Base-by-base conservation (phyloP, 768 basidiomycete genomes). In the Pleurotus eryngii region DNA sequence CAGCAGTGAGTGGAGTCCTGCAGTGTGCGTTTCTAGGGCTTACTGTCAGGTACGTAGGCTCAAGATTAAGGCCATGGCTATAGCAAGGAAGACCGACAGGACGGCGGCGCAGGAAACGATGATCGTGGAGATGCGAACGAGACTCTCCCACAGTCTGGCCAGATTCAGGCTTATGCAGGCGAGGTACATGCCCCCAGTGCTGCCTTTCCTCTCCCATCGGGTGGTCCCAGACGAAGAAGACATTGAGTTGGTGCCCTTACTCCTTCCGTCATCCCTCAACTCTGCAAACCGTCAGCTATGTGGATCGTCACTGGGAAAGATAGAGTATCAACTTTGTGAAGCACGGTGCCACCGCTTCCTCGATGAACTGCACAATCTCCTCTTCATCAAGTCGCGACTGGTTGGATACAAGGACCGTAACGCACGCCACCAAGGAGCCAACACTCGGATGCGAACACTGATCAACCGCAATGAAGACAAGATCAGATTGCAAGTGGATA, bases 1-100 rank as follows among this genome's bases (percentile, higher is more conserved):
- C 57, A 56, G 22, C 56, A 48, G 18, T 51, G 57, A 5, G 59
- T 65, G 7, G 60, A 49, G 5, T 63, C 63, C 51, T 46, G 63
- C 9, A 62, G 5, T 48, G 14, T 15, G 14, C 18, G 14, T 26
- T 48, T 26, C 26, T 48, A 14, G 18, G 14, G 26, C 18, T 18
- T 15, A 15, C 24, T 15, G n/a, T 48, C 18, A 15, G 14, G 15
- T n/a, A 15, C 18, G 15, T 35, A 53, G 50, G 22, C 50, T 18
- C 15, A 22, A 35, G n/a, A 53, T 53, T 24, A 35, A 37, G 50
- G 38, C n/a, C 37, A 30, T 18, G n/a, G 17, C 30, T 53, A n/a
- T 12, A 53, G 27, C 17, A 14, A 37, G n/a, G 5, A 59, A 49
- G 61, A 4, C 5, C 18, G 27, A 30, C 18, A 6, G 14, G 12